Conservation (phyloP, 2,329 filamentous ascomycete genomes). For the Penicillium sp. region DNA sequence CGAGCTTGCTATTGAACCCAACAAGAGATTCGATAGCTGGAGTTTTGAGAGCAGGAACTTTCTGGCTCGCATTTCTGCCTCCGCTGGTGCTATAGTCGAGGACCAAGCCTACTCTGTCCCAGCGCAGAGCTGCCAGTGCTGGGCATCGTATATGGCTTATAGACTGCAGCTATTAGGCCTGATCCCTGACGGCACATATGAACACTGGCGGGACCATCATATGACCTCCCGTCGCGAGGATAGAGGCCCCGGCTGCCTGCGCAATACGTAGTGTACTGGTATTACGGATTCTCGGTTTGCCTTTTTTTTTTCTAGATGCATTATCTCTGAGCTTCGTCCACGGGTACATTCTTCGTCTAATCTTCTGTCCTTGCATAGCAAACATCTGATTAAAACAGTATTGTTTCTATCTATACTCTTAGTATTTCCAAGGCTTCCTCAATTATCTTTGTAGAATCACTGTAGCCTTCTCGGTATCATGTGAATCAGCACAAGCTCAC, state of each 20-base stretch:
- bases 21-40: constrained; percentile 1
- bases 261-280: not conserved
- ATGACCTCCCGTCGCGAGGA: not conserved
- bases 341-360: too few relatives aligned
- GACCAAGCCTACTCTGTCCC: not conserved
- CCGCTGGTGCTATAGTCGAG: not conserved
- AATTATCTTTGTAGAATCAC: too few relatives aligned
- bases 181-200: not conserved
- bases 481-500: too few relatives aligned
- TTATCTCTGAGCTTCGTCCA: too few relatives aligned
- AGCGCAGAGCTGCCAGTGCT: constrained; percentile 5
- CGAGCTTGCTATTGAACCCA: not conserved
- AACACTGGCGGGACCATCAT: not conserved
- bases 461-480: too few relatives aligned
- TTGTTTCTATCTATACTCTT: too few relatives aligned
- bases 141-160: not conserved
- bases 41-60: not conserved
- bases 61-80: not conserved
- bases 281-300: not conserved
- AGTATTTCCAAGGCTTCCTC: too few relatives aligned
- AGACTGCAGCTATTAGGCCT: not conserved
- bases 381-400: too few relatives aligned
- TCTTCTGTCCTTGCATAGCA: too few relatives aligned
- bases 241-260: not conserved
- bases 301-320: not conserved